Conservation (phyloP, 2,329 filamentous ascomycete genomes). For the Madurella mycetomatis region DNA sequence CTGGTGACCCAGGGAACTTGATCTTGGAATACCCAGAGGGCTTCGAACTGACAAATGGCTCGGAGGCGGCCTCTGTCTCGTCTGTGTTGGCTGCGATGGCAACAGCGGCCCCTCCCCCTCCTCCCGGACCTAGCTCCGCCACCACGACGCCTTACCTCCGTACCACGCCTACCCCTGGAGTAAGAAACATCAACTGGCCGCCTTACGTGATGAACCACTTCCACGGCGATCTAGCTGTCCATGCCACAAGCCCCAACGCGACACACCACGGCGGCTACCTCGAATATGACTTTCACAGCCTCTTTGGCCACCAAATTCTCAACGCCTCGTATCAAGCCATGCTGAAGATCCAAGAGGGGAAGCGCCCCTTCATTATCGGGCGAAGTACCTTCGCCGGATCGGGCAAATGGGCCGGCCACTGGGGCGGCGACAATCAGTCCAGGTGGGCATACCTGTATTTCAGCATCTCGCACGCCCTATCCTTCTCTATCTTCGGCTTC, state of each 20-base stretch:
- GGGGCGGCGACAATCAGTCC: constrained; percentile 72
- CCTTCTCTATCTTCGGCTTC: constrained; percentile 69
- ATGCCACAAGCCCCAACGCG: constrained; percentile 72
- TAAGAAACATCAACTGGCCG: constrained; percentile 65
- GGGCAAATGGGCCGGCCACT: constrained; percentile 73
- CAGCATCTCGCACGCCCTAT: constrained; percentile 72
- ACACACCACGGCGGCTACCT: constrained; percentile 67
- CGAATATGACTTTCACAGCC: constrained; percentile 79
- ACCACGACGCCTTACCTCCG: constrained; percentile 47
- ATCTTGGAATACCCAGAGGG: constrained; percentile 62
- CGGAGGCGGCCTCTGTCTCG: constrained; percentile 59
- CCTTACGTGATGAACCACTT: constrained; percentile 74
- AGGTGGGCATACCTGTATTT: constrained; percentile 71
- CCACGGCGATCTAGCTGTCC: constrained; percentile 66
- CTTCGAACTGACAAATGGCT: constrained; percentile 64
- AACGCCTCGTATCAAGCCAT: constrained; percentile 73
- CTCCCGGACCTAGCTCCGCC: constrained; percentile 24
- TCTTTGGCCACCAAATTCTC: constrained; percentile 71
- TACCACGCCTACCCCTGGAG: constrained; percentile 57
- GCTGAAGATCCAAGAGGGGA: constrained; percentile 56
- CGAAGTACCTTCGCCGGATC: constrained; percentile 76
- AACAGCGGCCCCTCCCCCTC: constrained; percentile 19
- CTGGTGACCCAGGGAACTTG: constrained; percentile 58
- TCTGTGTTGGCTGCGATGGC: constrained; percentile 41
- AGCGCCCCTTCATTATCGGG: constrained; percentile 77